Percentiles rank a stretch among this genome's conserved stretches.
Evolutionary conservation across 1,139 yeast species (phyloP).

Genomic region (Arxiozyma slooffiae): DNA sequence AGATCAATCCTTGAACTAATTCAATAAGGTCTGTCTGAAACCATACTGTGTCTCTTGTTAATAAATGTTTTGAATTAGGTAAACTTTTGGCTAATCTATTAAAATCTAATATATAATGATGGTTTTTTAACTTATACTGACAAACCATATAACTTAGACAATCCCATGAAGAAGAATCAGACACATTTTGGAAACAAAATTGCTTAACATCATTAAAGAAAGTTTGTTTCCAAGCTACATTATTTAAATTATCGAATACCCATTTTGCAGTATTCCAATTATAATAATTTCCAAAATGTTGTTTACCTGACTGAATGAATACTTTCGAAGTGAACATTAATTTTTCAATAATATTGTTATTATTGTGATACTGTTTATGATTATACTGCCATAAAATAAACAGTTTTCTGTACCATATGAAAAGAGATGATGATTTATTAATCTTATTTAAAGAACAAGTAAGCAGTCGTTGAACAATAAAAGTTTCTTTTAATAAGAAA

Average conservation of each 20-base stretch:
- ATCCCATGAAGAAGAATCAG: slow-evolving; percentile 41
- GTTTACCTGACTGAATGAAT: slow-evolving; percentile 22
- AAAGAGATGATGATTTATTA: slow-evolving; percentile 38
- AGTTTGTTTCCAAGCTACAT: slow-evolving; percentile 2
- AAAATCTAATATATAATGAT: slow-evolving; percentile 2
- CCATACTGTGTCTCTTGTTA: neutral
- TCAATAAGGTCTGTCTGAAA: slow-evolving; percentile 2
- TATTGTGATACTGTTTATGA: slow-evolving; percentile 1
- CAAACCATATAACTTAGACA: slow-evolving; percentile 16
- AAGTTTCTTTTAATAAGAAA: slow-evolving; percentile 23
- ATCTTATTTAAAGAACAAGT: slow-evolving; percentile 33
- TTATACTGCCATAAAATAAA: slow-evolving; percentile 8
- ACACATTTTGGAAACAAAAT: slow-evolving; percentile 32
- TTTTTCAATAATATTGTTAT: too few relatives aligned
- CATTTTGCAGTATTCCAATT: slow-evolving; percentile 36
- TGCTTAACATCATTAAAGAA: slow-evolving; percentile 18
- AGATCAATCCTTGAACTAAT: slow-evolving; percentile 6
- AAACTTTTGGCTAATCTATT: neutral
- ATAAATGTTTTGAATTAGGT: neutral
- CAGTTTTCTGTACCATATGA: slow-evolving; percentile 33
- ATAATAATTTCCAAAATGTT: slow-evolving; percentile 39
- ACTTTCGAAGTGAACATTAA: neutral
- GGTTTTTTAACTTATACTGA: slow-evolving; percentile 1
- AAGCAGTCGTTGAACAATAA: slow-evolving; percentile 26
- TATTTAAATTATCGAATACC: slow-evolving; percentile 20